These are phyloP conservation scores for Bombardia bombarda DNA, from an alignment of 495 filamentous ascomycete species.

Conservation along the genomic window DNA sequence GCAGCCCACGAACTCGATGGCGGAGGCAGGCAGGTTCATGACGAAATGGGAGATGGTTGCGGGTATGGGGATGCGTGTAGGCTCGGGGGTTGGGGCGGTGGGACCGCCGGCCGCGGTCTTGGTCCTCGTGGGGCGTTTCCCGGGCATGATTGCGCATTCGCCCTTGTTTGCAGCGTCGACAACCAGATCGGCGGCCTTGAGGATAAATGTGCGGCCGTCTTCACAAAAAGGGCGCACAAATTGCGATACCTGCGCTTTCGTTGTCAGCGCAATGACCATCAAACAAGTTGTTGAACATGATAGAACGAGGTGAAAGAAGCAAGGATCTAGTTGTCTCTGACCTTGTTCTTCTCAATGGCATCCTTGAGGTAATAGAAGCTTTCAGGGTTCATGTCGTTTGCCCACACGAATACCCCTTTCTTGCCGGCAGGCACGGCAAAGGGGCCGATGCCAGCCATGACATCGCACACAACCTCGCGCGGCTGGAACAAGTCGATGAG, in stretches of 20 bases:
- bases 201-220: constrained; percentile 79
- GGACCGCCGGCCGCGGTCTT: constrained; percentile 7
- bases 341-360: constrained; percentile 71
- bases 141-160: constrained; percentile 34
- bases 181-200: constrained; percentile 53
- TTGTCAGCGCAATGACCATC: neutral
- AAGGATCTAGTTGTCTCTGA: constrained; percentile 17
- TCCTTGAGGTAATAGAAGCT: constrained; percentile 63
- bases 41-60: constrained; percentile 81
- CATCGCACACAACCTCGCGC: constrained; percentile 87
- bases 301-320: neutral
- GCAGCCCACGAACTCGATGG: constrained; percentile 74
- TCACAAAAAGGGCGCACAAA: constrained; percentile 72
- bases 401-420: constrained; percentile 88
- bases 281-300: neutral
- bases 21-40: constrained; percentile 91
- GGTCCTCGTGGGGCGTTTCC: constrained; percentile 30
- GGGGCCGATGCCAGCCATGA: constrained; percentile 96
- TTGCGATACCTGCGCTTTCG: constrained; percentile 45
- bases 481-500: constrained; percentile 68
- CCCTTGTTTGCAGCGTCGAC: constrained; percentile 41
- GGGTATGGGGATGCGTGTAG: constrained; percentile 45
- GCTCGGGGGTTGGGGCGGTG: constrained; percentile 25
- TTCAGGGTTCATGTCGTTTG: constrained; percentile 94
- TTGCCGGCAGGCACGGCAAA: constrained; percentile 91